Base-by-base conservation (phyloP, 2,329 filamentous ascomycete genomes). In the Claviceps digitariae region DNA sequence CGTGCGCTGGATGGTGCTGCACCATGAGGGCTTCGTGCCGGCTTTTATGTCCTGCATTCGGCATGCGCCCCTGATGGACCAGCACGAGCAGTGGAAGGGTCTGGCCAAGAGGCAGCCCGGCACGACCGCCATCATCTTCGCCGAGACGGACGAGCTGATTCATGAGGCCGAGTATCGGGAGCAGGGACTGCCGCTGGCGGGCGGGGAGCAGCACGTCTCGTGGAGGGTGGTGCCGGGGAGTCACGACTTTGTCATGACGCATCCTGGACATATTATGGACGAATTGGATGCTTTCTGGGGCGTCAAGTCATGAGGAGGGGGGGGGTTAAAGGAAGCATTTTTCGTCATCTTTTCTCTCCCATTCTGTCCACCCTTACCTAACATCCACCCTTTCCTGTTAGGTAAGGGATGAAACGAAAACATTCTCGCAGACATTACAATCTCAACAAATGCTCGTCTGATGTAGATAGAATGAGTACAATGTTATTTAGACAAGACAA, bases 171-270 rank as follows among this genome's bases (percentile, higher is more conserved):
- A 76, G 50, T 81, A 79, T 59, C 64, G 65, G 48, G 62, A 65
- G 29, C 75, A 79, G 45, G 77, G 70, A 3, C 64, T 79, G 53
- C 73, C 74, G 21, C 64, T 81, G 20, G 60, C 78, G 43, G 77
- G 76, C 15, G 77, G 79, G 10, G 63, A 66, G 49, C 69, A 71
- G 0, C 70, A 70, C 15, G 71, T 81, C 7, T 64, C 67, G 44
- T 81, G 77, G 73, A 71, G 67, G 36, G 62, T 77, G 12, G 66
- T 83, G 1, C 71, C 73, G 0, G 78, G 77, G 1, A 74, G 72
- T 1, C 81, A 84, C 59, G 79, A 84, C 57, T 83, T 83, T 59
- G 78, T 81, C 17, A 81, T 82, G 69, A 79, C 78, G n/a, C 72
- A 76, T 55, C 62, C 31, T 69, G 0, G 60, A 64, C 7, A 62